phyloP scores from a whole-genome alignment of 2,329 filamentous ascomycete species.

The Colletotrichum paranaense region DNA sequence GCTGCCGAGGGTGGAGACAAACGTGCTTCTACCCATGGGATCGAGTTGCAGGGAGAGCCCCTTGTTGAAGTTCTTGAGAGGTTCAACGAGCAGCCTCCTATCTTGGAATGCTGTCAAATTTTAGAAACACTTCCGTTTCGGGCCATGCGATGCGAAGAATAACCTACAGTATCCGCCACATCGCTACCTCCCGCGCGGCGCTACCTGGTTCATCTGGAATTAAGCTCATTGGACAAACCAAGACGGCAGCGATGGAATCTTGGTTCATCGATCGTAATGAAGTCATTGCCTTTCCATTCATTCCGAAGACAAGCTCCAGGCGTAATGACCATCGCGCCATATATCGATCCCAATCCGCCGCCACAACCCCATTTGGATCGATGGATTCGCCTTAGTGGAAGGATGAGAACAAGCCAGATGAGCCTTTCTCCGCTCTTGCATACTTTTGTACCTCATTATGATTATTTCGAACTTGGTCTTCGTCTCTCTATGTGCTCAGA shows the following conservation, averaged over 20 bases:
- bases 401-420: neutral
- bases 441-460: neutral
- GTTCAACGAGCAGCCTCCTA: neutral
- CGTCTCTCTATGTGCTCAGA: neutral
- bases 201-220: conserved; percentile 28
- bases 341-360: neutral
- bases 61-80: neutral
- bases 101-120: conserved; percentile 12
- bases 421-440: neutral
- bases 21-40: neutral
- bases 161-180: neutral
- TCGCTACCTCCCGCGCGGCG: neutral
- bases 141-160: conserved; percentile 7
- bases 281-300: conserved; percentile 3
- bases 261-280: conserved; percentile 13
- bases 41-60: neutral
- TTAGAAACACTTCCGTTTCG: conserved; percentile 7
- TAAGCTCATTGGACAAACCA: neutral
- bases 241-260: neutral
- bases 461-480: neutral
- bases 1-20: conserved; percentile 3
- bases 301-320: neutral
- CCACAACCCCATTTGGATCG: too few species aligned
- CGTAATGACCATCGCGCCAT: neutral
- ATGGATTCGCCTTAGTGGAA: neutral